phyloP scores from a whole-genome alignment of 176 grass and related monocot species.

The Alloteropsis semialata region DNA sequence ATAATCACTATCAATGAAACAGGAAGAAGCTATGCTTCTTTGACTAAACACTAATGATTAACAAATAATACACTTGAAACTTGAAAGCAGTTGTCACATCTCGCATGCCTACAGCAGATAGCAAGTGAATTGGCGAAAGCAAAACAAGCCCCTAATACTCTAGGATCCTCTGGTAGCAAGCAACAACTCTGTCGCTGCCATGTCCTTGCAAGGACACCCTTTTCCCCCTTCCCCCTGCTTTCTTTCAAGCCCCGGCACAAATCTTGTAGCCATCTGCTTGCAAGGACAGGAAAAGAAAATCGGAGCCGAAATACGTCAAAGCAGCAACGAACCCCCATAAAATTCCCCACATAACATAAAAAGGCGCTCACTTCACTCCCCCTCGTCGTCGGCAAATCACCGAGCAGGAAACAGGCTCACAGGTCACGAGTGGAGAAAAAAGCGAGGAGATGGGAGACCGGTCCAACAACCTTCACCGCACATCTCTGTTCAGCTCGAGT shows the following conservation, averaged over 20 bases:
- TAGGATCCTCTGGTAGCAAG: neutral
- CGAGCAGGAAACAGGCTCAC: neutral
- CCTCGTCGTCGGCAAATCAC: neutral
- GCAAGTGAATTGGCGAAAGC: constrained; percentile 5
- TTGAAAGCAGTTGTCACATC: neutral
- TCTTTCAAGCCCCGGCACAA: neutral
- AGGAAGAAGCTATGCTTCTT: neutral
- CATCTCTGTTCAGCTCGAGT: neutral
- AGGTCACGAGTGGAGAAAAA: neutral
- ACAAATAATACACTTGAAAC: neutral
- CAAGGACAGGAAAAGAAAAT: neutral
- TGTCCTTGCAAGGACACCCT: neutral
- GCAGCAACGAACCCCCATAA: neutral
- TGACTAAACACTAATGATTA: neutral
- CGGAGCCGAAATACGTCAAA: constrained; percentile 11
- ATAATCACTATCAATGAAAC: neutral
- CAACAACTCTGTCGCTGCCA: neutral
- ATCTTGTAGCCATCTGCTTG: neutral
- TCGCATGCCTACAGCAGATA: neutral
- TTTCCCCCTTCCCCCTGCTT: neutral
- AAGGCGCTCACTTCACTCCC: constrained; percentile 5
- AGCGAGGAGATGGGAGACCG: neutral
- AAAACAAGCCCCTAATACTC: constrained; percentile 9
- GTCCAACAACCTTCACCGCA: constrained; percentile 18
- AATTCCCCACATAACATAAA: constrained; percentile 22